Evolutionary conservation across 2,329 filamentous ascomycete species (phyloP).

Genomic region (Leptodontidium sp.): DNA sequence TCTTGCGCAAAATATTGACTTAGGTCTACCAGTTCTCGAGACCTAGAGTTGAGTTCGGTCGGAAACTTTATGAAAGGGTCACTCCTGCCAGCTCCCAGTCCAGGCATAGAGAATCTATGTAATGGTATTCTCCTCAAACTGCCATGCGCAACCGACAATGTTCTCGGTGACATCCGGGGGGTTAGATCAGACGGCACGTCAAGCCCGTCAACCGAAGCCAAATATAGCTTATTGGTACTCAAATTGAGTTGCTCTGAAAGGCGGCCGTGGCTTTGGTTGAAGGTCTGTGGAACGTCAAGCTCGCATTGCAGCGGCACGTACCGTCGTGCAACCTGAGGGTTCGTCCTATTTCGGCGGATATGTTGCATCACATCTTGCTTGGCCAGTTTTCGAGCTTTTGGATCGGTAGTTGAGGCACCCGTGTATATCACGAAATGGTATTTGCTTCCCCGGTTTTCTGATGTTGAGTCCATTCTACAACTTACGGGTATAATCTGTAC

Average conservation of each 20-base stretch:
- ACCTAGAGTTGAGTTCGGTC: background rate
- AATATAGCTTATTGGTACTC: background rate
- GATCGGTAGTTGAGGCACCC: background rate
- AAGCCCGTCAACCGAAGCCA: background rate
- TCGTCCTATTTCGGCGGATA: background rate
- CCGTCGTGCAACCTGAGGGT: background rate
- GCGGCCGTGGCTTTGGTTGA: background rate
- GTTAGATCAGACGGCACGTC: background rate
- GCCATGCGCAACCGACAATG: background rate
- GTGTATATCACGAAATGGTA: slow-evolving; percentile 8
- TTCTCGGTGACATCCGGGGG: background rate
- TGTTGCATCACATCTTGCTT: slow-evolving; percentile 9
- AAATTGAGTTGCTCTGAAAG: background rate
- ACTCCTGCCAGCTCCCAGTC: slow-evolving; percentile 9
- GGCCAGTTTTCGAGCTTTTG: background rate
- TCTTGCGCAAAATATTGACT: background rate
- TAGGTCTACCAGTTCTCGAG: background rate
- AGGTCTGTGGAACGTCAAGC: background rate
- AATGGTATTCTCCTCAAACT: background rate
- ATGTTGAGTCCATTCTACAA: background rate
- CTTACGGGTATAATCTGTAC: background rate
- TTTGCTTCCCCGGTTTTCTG: background rate
- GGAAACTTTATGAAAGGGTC: slow-evolving; percentile 1
- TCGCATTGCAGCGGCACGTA: background rate
- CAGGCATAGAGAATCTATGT: background rate